Conservation (phyloP, 257 asterid genomes). For the Solanum sitiens region DNA sequence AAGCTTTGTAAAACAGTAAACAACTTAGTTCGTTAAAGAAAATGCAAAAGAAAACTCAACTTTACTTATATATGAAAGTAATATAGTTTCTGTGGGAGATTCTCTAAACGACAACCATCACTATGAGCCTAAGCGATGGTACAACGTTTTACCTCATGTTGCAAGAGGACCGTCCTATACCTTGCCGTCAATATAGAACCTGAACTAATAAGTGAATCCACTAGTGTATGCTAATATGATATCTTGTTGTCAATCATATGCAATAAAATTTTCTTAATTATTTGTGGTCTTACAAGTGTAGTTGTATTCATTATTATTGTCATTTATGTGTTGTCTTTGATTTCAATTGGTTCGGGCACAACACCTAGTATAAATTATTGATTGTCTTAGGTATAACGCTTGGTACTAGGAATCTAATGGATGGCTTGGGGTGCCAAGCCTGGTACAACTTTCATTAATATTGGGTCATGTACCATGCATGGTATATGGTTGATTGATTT, state of each 20-base stretch:
- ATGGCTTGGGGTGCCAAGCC: neutral
- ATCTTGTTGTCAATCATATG: neutral
- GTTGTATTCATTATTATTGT: neutral
- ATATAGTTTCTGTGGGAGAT: no score
- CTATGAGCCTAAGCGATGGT: no score
- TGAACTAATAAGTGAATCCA: no score
- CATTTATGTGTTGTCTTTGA: no score
- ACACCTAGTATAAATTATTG: neutral
- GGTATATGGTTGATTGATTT: neutral
- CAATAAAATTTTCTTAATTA: neutral
- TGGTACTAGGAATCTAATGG: neutral
- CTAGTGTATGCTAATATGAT: neutral
- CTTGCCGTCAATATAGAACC: no score
- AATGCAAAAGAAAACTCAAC: no score
- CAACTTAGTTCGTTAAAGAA: no score
- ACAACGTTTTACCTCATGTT: no score
- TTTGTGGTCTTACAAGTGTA: neutral
- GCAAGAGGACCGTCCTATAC: no score
- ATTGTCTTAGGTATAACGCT: neutral
- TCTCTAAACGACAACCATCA: no score
- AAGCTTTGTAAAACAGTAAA: no score
- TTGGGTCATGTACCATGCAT: neutral
- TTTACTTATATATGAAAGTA: no score
- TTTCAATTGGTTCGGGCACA: neutral
- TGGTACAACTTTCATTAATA: neutral